Base-by-base conservation (phyloP, 495 filamentous ascomycete species). In the Aspergillus avenaceus region DNA sequence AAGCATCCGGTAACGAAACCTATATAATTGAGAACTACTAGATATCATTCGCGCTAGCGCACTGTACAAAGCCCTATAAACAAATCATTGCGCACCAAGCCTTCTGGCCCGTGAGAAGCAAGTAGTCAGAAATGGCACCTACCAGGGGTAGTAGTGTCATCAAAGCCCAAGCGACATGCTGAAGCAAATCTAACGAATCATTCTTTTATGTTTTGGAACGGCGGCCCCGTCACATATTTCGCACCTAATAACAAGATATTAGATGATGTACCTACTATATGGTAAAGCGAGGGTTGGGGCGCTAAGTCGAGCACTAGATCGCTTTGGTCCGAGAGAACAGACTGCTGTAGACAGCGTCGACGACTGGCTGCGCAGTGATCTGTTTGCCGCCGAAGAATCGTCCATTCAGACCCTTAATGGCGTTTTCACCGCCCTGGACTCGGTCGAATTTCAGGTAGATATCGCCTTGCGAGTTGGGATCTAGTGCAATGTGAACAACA, bases 361-460 rank as follows among this genome's bases (percentile, higher is more conserved):
- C 91, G 74, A 99, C 90, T 63, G 90, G 93, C 58, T 90, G 86
- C 57, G 92, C 95, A 61, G 82, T 89, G 69, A 97, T 95, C 72
- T 88, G 87, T 50, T 79, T 79, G 48, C 89, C 90, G 50, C 87
- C 91, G 64, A 97, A 99, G 74, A 90, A 95, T 55, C 95, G 84
- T 38, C 95, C 95, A 66, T 97, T 99, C 46, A 99, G 78, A 53
- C 95, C 95, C 66, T 95, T 93, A 76, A 96, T 91, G 50, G 95
- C 93, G 57, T 97, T 97, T 65, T 96, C 88, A 60, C 92, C 95
- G 47, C 91, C 93, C 59, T 88, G 81, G 49, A 97, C 88, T 53
- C 88, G 85, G 72, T 96, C 89, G 66, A 97, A 99, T 70, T 97
- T 97, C 63, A 97, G 82, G 70, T 96, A 99, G 61, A 99, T 92